Conservation (phyloP, 306 rosid genomes). For the Fragaria nilgerrensis region DNA sequence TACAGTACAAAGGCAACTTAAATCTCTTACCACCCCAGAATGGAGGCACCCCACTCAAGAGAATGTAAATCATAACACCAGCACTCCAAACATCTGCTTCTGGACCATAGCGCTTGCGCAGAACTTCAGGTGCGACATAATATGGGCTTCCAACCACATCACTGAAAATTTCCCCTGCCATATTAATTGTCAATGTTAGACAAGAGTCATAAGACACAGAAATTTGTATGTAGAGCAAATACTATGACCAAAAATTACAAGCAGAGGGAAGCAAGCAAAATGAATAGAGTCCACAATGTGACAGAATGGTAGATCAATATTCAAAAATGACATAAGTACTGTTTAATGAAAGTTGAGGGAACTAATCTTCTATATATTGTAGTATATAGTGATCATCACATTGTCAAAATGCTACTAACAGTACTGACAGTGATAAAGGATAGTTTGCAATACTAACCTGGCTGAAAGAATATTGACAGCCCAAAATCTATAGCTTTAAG, state of each 20-base stretch:
- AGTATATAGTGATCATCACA: neutral
- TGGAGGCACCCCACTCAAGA: slow-evolving; percentile 94
- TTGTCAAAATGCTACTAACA: neutral
- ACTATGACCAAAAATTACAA: neutral
- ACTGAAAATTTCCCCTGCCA: slow-evolving; percentile 63
- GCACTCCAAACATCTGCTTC: slow-evolving; percentile 97
- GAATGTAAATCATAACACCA: slow-evolving; percentile 84
- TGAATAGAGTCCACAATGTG: neutral
- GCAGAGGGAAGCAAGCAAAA: slow-evolving; percentile 1
- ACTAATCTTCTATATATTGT: neutral
- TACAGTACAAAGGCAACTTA: neutral
- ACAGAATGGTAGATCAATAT: neutral
- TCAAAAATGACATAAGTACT: neutral
- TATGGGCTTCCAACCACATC: slow-evolving; percentile 96
- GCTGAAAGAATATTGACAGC: slow-evolving; percentile 80
- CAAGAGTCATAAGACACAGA: neutral
- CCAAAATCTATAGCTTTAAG: slow-evolving; percentile 95
- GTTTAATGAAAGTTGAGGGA: neutral
- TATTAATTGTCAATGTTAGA: slow-evolving; percentile 23
- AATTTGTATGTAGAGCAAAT: neutral
- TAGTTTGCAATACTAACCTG: slow-evolving; percentile 47
- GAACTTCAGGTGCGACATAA: slow-evolving; percentile 90
- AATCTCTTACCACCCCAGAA: slow-evolving; percentile 86
- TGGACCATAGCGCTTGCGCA: slow-evolving; percentile 64
- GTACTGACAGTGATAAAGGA: neutral